phyloP scores from a whole-genome alignment of 2,329 filamentous ascomycete genomes.

The Fusarium camptoceras region DNA sequence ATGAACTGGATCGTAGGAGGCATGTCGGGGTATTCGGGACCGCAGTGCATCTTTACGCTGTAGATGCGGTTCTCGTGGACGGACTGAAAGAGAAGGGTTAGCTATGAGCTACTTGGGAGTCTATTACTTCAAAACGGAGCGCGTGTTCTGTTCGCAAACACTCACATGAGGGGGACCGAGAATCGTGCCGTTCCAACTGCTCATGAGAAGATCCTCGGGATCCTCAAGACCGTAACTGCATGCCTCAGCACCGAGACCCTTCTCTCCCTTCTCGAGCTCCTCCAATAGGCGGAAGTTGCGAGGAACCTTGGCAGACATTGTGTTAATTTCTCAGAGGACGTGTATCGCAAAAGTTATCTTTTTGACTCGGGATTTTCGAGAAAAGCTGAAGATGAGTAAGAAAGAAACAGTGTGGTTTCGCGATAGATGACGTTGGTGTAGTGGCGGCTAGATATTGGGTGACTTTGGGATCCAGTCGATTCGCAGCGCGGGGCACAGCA shows the following conservation, averaged over 20 bases:
- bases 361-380: background rate
- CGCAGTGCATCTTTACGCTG: slow-evolving; percentile 96
- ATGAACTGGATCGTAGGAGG: slow-evolving; percentile 93
- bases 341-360: background rate
- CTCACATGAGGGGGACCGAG: slow-evolving; percentile 94
- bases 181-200: slow-evolving; percentile 98
- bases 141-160: slow-evolving; percentile 29
- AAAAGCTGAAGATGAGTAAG: slow-evolving; percentile 12
- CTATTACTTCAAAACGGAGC: background rate
- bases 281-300: slow-evolving; percentile 96
- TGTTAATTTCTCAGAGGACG: slow-evolving; percentile 5
- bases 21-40: slow-evolving; percentile 85
- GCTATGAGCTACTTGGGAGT: background rate
- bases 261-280: slow-evolving; percentile 99
- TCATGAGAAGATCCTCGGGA: slow-evolving; percentile 94
- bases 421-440: slow-evolving; percentile 35
- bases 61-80: slow-evolving; percentile 99
- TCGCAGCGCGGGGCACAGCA: slow-evolving; percentile 32
- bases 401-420: slow-evolving; percentile 12
- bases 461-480: slow-evolving; percentile 29
- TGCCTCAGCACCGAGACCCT: slow-evolving; percentile 94
- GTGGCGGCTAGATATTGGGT: slow-evolving; percentile 33
- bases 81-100: slow-evolving; percentile 66
- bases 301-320: slow-evolving; percentile 73
- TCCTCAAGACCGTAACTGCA: slow-evolving; percentile 97